A percentile compares a stretch with the other conserved stretches of the same genome.
phyloP scores from a whole-genome alignment of 1,284 basidiomycete genomes.

The Pseudozyma pruni region DNA sequence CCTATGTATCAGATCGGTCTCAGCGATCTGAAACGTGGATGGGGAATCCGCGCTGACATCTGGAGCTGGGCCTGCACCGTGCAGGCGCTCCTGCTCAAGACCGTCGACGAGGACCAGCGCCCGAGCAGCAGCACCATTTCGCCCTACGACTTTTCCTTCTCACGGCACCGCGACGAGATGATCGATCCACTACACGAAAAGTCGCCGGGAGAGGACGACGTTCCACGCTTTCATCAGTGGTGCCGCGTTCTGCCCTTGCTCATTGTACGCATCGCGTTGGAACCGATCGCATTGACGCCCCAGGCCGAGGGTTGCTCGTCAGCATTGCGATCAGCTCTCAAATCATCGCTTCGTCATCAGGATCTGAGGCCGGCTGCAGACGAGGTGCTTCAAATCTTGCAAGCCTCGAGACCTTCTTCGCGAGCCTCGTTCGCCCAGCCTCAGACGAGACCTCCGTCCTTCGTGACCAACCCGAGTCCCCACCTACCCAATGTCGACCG shows the following conservation, averaged over 20 bases:
- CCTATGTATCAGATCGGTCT: conserved; percentile 38
- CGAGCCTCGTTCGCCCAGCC: neutral
- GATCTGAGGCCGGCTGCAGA: conserved; percentile 49
- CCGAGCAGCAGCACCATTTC: conserved; percentile 51
- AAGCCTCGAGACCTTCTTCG: conserved; percentile 2
- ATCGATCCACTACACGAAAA: conserved; percentile 47
- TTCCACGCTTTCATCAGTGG: conserved; percentile 59
- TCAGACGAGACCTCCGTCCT: neutral
- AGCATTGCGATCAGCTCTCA: conserved; percentile 24
- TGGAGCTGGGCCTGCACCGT: conserved; percentile 63
- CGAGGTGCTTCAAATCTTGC: conserved; percentile 21
- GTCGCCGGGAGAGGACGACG: conserved; percentile 33
- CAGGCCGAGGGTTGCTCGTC: conserved; percentile 30
- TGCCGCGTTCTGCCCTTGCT: conserved; percentile 49
- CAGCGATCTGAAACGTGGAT: conserved; percentile 52
- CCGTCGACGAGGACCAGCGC: conserved; percentile 26
- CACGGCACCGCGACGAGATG: conserved; percentile 45
- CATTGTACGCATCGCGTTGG: conserved; percentile 39
- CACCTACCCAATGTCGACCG: neutral
- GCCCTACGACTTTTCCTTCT: conserved; percentile 59
- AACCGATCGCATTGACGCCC: conserved; percentile 23
- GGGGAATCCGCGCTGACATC: conserved; percentile 59
- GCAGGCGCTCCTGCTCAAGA: conserved; percentile 47
- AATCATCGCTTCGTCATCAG: conserved; percentile 38
- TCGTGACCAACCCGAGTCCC: neutral